Evolutionary conservation across 306 rosid species (phyloP), one percentile per base, ranked within the genome.

Genomic region (Cucurbita ficifolia): DNA sequence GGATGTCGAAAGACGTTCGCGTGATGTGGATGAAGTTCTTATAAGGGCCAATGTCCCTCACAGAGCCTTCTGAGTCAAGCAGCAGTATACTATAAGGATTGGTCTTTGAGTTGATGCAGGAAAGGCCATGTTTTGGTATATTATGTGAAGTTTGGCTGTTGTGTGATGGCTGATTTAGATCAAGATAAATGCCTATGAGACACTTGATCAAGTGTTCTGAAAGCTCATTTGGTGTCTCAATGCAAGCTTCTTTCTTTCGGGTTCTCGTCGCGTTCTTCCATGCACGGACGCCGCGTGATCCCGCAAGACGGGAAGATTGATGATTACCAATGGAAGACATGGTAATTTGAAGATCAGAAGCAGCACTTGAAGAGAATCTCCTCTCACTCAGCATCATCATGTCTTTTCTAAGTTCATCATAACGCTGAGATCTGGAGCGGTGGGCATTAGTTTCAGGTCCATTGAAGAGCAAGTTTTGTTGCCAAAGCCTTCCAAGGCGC

Each of bases 131-230:
- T 78, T 86, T 92, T 5, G 93, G 87, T 48, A 70, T 82, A 48
- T 61, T 68, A 49, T 84, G 88, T 75, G 97, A 82, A 75, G 83
- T 89, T 78, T 85, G 84, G 78, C 82, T 88, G 55, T 82, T 86
- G 78, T 78, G 11, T 42, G 90, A 77, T 49, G 87, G 67, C 24
- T 65, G 84, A 80, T 94, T 89, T 78, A 94, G 77, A 72, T 91
- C 95, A 11, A 90, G 87, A 80, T 89, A 90, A 81, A 91, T 86
- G 76, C 83, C 72, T 24, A 86, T 83, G 36, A 90, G 80, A 77
- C 97, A 86, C 70, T 85, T 87, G 5, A 90, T 80, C 39, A 94
- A 72, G 74, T 86, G 87, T 81, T 94, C 98, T 29, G 98, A 94
- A 64, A 94, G 69, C 79, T 85, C 88, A 82, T 94, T 94, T 78